Evolutionary conservation across 2,329 filamentous ascomycete species (phyloP).

Genomic region (Trichoderma sp.): DNA sequence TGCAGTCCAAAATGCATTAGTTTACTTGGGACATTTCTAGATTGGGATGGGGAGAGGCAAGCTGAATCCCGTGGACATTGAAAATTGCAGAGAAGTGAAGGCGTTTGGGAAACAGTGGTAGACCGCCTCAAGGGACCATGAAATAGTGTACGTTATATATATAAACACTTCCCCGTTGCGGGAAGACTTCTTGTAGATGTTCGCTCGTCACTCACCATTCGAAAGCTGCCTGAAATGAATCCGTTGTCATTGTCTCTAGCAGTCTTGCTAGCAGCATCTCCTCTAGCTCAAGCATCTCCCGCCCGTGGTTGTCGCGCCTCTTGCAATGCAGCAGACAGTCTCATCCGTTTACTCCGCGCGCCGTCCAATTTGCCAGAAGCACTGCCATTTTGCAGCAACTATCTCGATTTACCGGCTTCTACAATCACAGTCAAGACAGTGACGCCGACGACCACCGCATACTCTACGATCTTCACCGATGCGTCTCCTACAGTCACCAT

Average conservation of each 20-base stretch:
- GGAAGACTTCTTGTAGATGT: too few species aligned
- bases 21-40: too few species aligned
- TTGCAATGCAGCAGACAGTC: slow-evolving; percentile 5
- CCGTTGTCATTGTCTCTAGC: neutral
- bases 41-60: too few species aligned
- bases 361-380: slow-evolving; percentile 14
- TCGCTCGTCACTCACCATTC: neutral
- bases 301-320: neutral
- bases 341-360: neutral
- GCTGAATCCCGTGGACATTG: neutral
- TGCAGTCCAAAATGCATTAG: neutral
- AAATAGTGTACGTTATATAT: neutral
- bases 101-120: too few species aligned
- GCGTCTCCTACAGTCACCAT: neutral
- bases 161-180: neutral
- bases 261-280: slow-evolving; percentile 4
- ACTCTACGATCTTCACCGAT: slow-evolving; percentile 3
- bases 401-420: slow-evolving; percentile 8
- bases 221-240: neutral
- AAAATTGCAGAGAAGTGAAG: too few species aligned
- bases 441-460: slow-evolving; percentile 10
- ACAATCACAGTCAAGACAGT: neutral
- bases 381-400: slow-evolving; percentile 1
- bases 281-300: slow-evolving; percentile 4
- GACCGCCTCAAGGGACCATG: too few species aligned